Evolutionary conservation across 2,329 filamentous ascomycete species (phyloP).

Genomic region (Phyllosticta citrichinensis): DNA sequence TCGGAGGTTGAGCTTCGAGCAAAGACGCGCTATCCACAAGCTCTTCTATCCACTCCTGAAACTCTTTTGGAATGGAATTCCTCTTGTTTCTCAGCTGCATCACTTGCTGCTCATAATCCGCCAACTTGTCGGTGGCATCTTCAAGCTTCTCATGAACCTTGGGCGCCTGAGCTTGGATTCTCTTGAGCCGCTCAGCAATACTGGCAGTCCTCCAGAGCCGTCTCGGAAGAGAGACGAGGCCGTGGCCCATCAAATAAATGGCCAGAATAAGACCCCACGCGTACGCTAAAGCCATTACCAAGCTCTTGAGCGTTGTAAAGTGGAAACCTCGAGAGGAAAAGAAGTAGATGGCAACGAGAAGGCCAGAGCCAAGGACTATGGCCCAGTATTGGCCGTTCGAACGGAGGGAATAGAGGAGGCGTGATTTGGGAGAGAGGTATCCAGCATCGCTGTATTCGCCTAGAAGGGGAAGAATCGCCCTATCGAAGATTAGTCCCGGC

Average conservation of each 20-base stretch:
- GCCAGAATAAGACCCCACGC: constrained; percentile 85
- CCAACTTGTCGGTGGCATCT: constrained; percentile 69
- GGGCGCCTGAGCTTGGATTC: constrained; percentile 70
- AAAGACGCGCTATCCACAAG: constrained; percentile 66
- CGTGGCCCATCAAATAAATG: constrained; percentile 97
- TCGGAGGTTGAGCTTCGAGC: constrained; percentile 46
- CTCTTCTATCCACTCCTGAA: constrained; percentile 94
- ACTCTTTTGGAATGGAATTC: constrained; percentile 62
- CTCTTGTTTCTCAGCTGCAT: constrained; percentile 71
- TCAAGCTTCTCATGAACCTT: constrained; percentile 78
- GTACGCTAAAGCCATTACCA: constrained; percentile 90
- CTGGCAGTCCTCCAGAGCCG: constrained; percentile 70
- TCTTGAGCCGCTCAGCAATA: constrained; percentile 61
- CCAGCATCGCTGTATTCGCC: constrained; percentile 93
- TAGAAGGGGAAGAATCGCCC: constrained; percentile 83
- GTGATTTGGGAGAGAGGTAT: constrained; percentile 74
- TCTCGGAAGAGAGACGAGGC: constrained; percentile 81
- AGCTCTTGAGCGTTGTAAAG: constrained; percentile 63
- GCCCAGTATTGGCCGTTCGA: constrained; percentile 83
- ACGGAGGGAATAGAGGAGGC: constrained; percentile 74
- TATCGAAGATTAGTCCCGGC: constrained; percentile 24
- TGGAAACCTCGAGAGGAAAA: constrained; percentile 67
- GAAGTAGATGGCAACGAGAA: constrained; percentile 71
- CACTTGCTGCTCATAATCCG: constrained; percentile 74
- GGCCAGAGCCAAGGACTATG: constrained; percentile 60